phyloP scores from a whole-genome alignment of 2,329 filamentous ascomycete genomes.

The Thelonectria olida region DNA sequence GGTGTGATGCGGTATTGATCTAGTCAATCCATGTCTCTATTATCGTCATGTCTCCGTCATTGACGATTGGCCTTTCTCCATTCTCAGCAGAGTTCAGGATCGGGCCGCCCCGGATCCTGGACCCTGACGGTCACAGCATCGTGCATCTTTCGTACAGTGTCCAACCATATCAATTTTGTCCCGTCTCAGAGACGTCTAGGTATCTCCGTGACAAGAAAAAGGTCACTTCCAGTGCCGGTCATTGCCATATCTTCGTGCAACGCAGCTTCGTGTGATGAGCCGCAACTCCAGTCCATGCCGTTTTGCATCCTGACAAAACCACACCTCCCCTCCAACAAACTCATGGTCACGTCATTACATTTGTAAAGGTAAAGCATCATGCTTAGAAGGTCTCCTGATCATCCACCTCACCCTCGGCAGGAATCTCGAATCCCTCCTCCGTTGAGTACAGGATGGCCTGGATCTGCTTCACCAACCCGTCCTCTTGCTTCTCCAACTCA shows the following conservation, averaged over 20 bases:
- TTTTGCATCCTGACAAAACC: constrained; percentile 33
- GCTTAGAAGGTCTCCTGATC: constrained; percentile 83
- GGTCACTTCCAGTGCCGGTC: constrained; percentile 38
- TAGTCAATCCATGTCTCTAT: too few relatives aligned
- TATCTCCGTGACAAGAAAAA: constrained; percentile 27
- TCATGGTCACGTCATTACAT: constrained; percentile 42
- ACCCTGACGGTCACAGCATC: background rate
- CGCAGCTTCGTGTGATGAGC: constrained; percentile 31
- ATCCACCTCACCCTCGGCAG: constrained; percentile 78
- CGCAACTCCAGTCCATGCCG: constrained; percentile 39
- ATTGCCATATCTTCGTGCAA: constrained; percentile 27
- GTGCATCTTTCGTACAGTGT: constrained; percentile 6
- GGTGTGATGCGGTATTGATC: too few relatives aligned
- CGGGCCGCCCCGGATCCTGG: background rate
- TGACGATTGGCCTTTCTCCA: too few relatives aligned
- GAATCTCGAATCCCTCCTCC: constrained; percentile 92
- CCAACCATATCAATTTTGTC: constrained; percentile 28
- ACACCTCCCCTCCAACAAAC: constrained; percentile 26
- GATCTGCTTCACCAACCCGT: constrained; percentile 92
- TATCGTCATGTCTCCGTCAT: too few relatives aligned
- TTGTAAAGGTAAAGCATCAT: constrained; percentile 21
- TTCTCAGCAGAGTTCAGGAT: background rate
- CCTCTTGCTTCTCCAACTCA: constrained; percentile 92
- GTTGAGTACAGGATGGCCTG: constrained; percentile 97
- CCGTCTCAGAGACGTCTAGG: constrained; percentile 9